A percentile compares a stretch with the other conserved stretches of the same genome.
These are phyloP conservation scores for Paratinospora sagittata DNA, from an alignment of 164 flowering plant species.

Conservation along the genomic window DNA sequence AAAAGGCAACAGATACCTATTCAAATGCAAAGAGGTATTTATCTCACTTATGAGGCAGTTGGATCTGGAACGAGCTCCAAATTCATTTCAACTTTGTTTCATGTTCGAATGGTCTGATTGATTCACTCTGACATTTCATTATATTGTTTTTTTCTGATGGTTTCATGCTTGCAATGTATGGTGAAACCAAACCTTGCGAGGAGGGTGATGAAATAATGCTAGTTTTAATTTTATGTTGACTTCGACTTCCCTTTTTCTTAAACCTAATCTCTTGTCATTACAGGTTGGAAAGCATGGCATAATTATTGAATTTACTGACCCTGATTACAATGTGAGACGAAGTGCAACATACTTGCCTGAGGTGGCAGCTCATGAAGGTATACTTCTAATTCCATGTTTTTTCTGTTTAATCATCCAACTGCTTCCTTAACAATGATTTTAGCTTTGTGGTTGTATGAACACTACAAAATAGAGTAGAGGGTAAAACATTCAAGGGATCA, in stretches of 20 bases:
- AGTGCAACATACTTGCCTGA: constrained; percentile 98
- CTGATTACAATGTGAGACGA: constrained; percentile 63
- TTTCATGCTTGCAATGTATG: neutral
- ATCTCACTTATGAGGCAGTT: too few relatives aligned
- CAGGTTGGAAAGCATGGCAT: constrained; percentile 94
- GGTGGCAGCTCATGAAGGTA: constrained; percentile 96
- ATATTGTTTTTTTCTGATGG: neutral
- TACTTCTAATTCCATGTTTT: neutral
- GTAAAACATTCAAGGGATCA: too few relatives aligned
- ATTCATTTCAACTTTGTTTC: neutral
- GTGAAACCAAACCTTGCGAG: neutral
- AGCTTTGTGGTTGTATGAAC: too few relatives aligned
- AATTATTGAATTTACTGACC: constrained; percentile 93
- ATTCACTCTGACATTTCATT: too few relatives aligned
- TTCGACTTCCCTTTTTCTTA: neutral
- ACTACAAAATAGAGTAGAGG: too few relatives aligned
- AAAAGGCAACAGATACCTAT: too few relatives aligned
- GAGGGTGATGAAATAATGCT: neutral
- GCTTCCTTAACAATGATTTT: neutral
- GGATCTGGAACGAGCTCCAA: neutral
- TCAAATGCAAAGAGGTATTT: too few relatives aligned
- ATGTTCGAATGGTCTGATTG: neutral
- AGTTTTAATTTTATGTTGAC: neutral
- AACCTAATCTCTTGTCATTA: constrained; percentile 6
- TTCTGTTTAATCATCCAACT: neutral